A percentile compares a stretch with the other conserved stretches of the same genome.
Evolutionary conservation across 331 rosid genomes (phyloP).

Genomic region (Dryas integrifolia): DNA sequence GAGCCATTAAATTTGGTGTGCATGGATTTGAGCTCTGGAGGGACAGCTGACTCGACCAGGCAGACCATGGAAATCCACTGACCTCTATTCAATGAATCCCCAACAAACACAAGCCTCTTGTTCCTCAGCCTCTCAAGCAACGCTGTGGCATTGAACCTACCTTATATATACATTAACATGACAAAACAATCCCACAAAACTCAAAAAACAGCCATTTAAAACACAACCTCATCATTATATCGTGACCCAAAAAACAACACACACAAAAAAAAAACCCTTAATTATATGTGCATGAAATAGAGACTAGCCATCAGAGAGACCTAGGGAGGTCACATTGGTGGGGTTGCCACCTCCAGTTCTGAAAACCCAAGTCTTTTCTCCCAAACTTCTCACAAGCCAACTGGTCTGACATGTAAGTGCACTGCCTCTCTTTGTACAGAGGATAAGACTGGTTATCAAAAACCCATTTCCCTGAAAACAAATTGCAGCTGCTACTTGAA

Average conservation of each 20-base stretch:
- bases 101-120: constrained; percentile 83
- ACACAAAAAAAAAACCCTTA: too few species aligned
- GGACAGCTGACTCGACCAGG: constrained; percentile 48
- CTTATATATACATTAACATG: constrained; percentile 46
- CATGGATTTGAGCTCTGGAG: constrained; percentile 53
- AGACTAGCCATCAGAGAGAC: constrained; percentile 23
- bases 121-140: constrained; percentile 75
- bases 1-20: constrained; percentile 53
- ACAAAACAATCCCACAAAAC: constrained; percentile 52
- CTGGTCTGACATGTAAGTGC: constrained; percentile 78
- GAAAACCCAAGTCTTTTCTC: constrained; percentile 59
- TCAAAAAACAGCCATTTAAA: constrained; percentile 36
- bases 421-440: constrained; percentile 55
- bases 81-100: constrained; percentile 86
- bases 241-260: not conserved
- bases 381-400: constrained; percentile 88
- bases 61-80: constrained; percentile 98
- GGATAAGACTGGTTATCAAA: constrained; percentile 70
- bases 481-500: constrained; percentile 51
- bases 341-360: constrained; percentile 79
- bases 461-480: constrained; percentile 78
- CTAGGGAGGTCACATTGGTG: constrained; percentile 66
- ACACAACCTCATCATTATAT: not conserved
- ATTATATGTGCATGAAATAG: not conserved
- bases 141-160: constrained; percentile 83